Percentiles rank a stretch among this genome's conserved stretches.
phyloP scores from a whole-genome alignment of 2,329 filamentous ascomycete species.

The Amesomyces nigricolor region DNA sequence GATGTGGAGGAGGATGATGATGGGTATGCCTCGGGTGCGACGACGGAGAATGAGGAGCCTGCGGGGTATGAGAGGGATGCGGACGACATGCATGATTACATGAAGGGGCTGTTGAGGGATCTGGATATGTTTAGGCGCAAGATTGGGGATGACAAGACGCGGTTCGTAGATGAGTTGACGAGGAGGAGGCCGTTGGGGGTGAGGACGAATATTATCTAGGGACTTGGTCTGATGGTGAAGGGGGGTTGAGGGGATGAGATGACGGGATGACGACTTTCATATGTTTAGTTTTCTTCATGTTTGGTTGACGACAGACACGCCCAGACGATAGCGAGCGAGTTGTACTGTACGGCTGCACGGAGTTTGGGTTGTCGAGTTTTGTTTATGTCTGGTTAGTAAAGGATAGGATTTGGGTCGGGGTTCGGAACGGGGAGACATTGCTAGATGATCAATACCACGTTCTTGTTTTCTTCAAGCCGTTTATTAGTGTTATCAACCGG shows the following conservation, averaged over 20 bases:
- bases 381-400: neutral
- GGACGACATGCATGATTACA: constrained; percentile 72
- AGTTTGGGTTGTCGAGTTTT: neutral
- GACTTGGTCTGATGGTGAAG: no score
- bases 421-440: neutral
- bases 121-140: constrained; percentile 76
- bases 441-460: no score
- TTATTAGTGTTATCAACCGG: no score
- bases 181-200: constrained; percentile 47
- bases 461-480: no score
- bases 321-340: neutral
- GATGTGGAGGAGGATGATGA: constrained; percentile 45
- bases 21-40: constrained; percentile 44
- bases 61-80: constrained; percentile 45
- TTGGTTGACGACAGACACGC: neutral
- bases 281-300: neutral
- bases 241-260: no score
- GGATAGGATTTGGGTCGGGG: neutral
- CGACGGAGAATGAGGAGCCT: neutral
- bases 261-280: constrained; percentile 1
- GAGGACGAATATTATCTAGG: constrained; percentile 37
- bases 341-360: neutral
- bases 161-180: constrained; percentile 62
- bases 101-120: constrained; percentile 78
- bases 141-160: constrained; percentile 71